These are phyloP conservation scores for Leishmania turanica DNA, from an alignment of 208 protist genomes.

Conservation along the genomic window DNA sequence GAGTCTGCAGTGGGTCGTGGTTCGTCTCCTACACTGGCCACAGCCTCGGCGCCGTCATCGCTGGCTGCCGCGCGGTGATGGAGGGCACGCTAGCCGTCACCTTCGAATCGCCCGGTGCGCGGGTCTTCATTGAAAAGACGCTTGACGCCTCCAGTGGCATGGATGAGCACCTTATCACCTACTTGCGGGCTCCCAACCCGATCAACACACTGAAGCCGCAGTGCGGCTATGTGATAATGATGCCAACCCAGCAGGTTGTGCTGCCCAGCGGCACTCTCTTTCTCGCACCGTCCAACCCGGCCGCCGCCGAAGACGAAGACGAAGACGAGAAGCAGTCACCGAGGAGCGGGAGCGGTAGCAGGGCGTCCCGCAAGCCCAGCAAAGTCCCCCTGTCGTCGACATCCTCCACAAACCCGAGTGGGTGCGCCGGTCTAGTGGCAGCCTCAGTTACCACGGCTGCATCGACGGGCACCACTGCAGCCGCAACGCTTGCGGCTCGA, in stretches of 20 bases:
- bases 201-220: constrained; percentile 92
- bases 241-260: constrained; percentile 43
- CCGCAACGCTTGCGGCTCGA: neutral
- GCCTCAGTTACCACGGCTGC: neutral
- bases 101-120: constrained; percentile 88
- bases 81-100: constrained; percentile 81
- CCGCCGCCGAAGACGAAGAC: neutral
- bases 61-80: constrained; percentile 72
- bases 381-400: neutral
- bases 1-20: constrained; percentile 34
- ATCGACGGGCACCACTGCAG: neutral
- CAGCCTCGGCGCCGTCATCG: constrained; percentile 90
- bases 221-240: constrained; percentile 79
- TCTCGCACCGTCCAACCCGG: constrained; percentile 17
- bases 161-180: constrained; percentile 70
- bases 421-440: neutral
- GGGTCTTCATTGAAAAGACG: constrained; percentile 70
- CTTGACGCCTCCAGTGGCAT: constrained; percentile 18
- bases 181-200: constrained; percentile 84
- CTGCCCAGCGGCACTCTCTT: constrained; percentile 32
- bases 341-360: constrained; percentile 1
- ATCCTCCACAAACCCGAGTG: neutral
- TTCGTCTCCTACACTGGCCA: constrained; percentile 90
- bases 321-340: constrained; percentile 13
- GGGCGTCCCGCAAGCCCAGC: neutral